Evolutionary conservation across 2,329 filamentous ascomycete genomes (phyloP), one percentile per base, ranked within the genome.

Genomic region (Calonectria crousiana): DNA sequence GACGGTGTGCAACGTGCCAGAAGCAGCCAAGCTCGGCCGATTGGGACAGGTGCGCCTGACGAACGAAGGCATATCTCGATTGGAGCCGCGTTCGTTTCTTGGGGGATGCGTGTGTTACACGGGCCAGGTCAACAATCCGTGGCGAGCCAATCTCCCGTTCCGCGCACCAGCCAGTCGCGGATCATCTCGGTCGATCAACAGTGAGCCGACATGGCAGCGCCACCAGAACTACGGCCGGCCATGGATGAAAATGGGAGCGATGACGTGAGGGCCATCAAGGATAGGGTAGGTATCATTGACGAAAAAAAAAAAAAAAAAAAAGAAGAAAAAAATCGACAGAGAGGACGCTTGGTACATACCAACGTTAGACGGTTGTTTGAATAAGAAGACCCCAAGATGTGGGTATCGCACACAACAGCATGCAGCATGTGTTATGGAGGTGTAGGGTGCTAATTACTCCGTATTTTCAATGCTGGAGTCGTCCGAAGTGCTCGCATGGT

Each of bases 101-200:
- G 56, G 56, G 64, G 64, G 67, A 68, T 75, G 73, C 62, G 68
- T 67, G 75, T 23, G 44, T 47, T 67, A 72, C 69, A 60, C 58
- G 58, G 66, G 30, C 62, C 38, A 41, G 38, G 67, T 62, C 47
- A 60, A 69, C 41, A 53, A 44, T 62, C 38, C n/a, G 47, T 56
- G 36, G 28, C 70, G 41, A 67, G 51, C 62, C 69, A 71, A 66
- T 71, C 51, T 71, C 62, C 62, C 32, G 23, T 36, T 44, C 53
- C 64, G 36, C 56, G 14, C 34, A 44, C 64, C 64, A 64, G 66
- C 53, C 38, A 36, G 26, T 56, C 52, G 51, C 67, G 53, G 62
- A 67, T 71, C 68, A 56, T 65, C 36, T 64, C 28, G 64, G 53
- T 64, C 26, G 44, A 69, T 69, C 65, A 49, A 51, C 38, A 51